These are phyloP conservation scores for Candolleomyces aberdarensis DNA, from an alignment of 768 basidiomycete genomes.

Conservation along the genomic window DNA sequence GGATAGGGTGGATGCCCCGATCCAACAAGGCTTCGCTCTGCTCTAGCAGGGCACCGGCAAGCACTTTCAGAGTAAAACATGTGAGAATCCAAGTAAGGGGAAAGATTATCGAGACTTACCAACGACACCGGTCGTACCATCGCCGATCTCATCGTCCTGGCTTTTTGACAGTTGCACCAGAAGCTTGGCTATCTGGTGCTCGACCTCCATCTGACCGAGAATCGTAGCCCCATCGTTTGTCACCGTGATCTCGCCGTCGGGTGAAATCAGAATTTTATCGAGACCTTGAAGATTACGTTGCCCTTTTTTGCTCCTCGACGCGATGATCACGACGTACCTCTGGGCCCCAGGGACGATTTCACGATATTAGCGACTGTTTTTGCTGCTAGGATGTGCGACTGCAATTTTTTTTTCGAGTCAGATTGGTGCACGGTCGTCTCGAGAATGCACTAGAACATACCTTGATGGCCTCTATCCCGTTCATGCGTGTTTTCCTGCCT, in stretches of 20 bases:
- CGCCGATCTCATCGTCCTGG: conserved; percentile 99
- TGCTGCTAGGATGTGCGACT: conserved; percentile 96
- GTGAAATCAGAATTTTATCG: conserved; percentile 91
- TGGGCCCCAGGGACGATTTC: conserved; percentile 90
- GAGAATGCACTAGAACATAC: conserved; percentile 32
- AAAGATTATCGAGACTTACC: conserved; percentile 52
- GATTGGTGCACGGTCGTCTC: conserved; percentile 8
- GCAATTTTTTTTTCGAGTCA: conserved; percentile 2
- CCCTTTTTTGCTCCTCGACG: too few species aligned
- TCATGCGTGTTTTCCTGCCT: conserved; percentile 84
- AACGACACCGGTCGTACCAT: conserved; percentile 98
- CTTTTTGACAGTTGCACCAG: conserved; percentile 95
- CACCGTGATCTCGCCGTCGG: conserved; percentile 98
- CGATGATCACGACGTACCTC: conserved; percentile 51
- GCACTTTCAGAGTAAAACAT: conserved; percentile 47
- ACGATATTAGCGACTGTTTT: conserved; percentile 92
- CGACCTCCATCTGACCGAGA: conserved; percentile 97
- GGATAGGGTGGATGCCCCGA: conserved; percentile 97
- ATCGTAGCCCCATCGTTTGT: conserved; percentile 99
- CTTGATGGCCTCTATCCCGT: conserved; percentile 95
- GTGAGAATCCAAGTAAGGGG: conserved; percentile 5
- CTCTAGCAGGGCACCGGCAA: conserved; percentile 96
- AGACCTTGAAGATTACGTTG: conserved; percentile 52
- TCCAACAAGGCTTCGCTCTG: conserved; percentile 96
- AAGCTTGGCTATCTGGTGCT: conserved; percentile 98